Conservation (phyloP, 768 basidiomycete species). For the Kwoniella dendrophila region DNA sequence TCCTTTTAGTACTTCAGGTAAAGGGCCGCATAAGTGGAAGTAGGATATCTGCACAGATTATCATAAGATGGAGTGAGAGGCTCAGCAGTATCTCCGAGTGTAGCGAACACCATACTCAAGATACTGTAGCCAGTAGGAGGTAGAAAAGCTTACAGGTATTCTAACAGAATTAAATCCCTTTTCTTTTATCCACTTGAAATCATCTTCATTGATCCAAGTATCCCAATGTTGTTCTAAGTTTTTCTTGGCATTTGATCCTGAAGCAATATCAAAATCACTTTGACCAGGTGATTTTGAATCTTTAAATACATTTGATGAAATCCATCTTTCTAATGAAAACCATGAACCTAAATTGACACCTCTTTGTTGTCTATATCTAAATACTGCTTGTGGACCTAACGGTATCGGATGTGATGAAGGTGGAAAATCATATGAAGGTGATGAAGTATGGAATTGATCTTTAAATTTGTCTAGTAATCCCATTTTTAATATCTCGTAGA, state of each 20-base stretch:
- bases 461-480: conserved; percentile 52
- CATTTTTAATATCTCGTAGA: conserved; percentile 49
- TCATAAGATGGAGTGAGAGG: background rate
- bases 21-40: conserved; percentile 75
- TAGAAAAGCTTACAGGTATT: conserved; percentile 62
- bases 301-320: conserved; percentile 62
- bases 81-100: background rate
- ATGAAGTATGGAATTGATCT: conserved; percentile 32
- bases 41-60: conserved; percentile 64
- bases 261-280: conserved; percentile 66
- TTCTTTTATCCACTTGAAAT: conserved; percentile 69
- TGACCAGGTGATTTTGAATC: conserved; percentile 61
- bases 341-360: conserved; percentile 78
- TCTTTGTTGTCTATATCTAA: conserved; percentile 70
- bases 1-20: conserved; percentile 68
- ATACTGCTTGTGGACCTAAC: conserved; percentile 57
- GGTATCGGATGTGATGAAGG: conserved; percentile 14
- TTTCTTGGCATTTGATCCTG: conserved; percentile 60
- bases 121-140: background rate
- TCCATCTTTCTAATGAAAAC: conserved; percentile 79
- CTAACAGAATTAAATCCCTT: conserved; percentile 66
- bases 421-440: conserved; percentile 16
- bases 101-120: background rate
- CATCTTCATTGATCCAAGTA: conserved; percentile 76
- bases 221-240: conserved; percentile 74